A percentile compares a stretch with the other conserved stretches of the same genome.
phyloP scores from a whole-genome alignment of 2,329 filamentous ascomycete species.

The Alternaria sp. region DNA sequence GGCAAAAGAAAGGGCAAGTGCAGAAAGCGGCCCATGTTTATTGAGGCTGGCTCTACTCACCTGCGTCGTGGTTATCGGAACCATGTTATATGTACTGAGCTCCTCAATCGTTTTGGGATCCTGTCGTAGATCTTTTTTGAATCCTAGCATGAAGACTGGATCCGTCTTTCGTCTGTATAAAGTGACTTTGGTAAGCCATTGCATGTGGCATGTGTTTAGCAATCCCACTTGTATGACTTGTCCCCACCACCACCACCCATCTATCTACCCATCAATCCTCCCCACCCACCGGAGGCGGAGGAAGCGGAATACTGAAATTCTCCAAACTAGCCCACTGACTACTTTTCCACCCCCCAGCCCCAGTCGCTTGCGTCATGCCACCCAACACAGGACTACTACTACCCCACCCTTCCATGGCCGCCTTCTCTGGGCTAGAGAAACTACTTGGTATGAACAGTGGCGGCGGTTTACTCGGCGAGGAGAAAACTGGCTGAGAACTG shows the following conservation, averaged over 20 bases:
- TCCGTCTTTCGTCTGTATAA: background rate
- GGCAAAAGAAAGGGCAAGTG: no score
- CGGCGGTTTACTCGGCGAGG: slow-evolving; percentile 39
- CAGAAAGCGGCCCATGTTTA: no score
- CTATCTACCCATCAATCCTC: slow-evolving; percentile 10
- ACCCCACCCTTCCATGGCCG: slow-evolving; percentile 28
- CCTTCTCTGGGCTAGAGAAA: slow-evolving; percentile 42
- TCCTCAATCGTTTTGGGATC: background rate
- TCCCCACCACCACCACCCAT: slow-evolving; percentile 11
- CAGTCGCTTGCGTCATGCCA: slow-evolving; percentile 19
- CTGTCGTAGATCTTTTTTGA: background rate
- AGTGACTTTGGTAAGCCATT: background rate
- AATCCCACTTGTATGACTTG: background rate
- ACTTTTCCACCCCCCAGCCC: slow-evolving; percentile 10
- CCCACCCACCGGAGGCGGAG: slow-evolving; percentile 30
- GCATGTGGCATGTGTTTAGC: no score
- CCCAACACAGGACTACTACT: slow-evolving; percentile 41
- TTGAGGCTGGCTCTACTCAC: no score
- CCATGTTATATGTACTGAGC: no score
- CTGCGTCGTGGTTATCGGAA: no score
- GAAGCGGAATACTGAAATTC: slow-evolving; percentile 46
- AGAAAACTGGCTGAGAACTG: slow-evolving; percentile 26
- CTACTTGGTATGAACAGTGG: slow-evolving; percentile 47
- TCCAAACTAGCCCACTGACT: slow-evolving; percentile 39
- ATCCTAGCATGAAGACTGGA: background rate